Evolutionary conservation across 306 rosid species (phyloP).

Genomic region (Quercus robur): DNA sequence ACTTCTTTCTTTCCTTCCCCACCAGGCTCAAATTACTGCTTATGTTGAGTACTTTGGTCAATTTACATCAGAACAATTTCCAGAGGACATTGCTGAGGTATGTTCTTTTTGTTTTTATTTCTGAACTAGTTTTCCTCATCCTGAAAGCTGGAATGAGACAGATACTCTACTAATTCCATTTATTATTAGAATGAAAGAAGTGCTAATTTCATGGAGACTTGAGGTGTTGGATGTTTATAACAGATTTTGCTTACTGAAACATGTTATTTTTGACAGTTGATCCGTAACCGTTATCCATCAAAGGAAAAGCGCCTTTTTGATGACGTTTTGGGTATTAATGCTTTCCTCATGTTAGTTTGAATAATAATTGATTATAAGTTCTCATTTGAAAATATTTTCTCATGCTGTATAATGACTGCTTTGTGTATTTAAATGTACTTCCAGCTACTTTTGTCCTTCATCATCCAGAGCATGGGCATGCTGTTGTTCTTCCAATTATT

Average conservation of each 20-base stretch:
- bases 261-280: conserved; percentile 59
- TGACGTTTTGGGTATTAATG: conserved; percentile 83
- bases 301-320: conserved; percentile 82
- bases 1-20: conserved; percentile 14
- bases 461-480: conserved; percentile 99
- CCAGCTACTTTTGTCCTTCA: conserved; percentile 94
- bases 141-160: conserved; percentile 4
- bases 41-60: conserved; percentile 92
- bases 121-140: not conserved
- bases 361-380: conserved; percentile 17
- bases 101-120: conserved; percentile 14
- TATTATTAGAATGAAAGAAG: not conserved
- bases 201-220: not conserved
- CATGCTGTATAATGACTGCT: conserved; percentile 30
- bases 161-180: conserved; percentile 8
- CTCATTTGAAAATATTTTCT: conserved; percentile 14
- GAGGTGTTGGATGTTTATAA: not conserved
- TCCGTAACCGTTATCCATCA: conserved; percentile 85
- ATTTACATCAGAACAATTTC: conserved; percentile 89
- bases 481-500: conserved; percentile 93
- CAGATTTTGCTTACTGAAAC: conserved; percentile 24
- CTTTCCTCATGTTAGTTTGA: conserved; percentile 38
- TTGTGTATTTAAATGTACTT: conserved; percentile 26
- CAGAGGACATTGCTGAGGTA: conserved; percentile 92
- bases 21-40: conserved; percentile 84